phyloP scores from a whole-genome alignment of 2,329 filamentous ascomycete genomes.

The Diaporthe caulivora region DNA sequence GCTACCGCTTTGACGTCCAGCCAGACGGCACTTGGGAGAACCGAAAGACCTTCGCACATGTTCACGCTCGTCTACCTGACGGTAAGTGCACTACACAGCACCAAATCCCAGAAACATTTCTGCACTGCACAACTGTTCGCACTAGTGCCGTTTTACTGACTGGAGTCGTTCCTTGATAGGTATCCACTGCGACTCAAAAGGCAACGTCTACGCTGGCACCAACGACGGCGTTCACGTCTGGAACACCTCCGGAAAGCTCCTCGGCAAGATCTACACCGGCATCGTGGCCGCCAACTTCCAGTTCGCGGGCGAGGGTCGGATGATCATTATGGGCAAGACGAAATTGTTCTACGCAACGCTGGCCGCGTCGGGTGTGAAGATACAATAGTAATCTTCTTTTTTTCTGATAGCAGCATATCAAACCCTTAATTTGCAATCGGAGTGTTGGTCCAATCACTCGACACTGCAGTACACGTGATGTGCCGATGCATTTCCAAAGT shows the following conservation, averaged over 20 bases:
- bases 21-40: conserved; percentile 61
- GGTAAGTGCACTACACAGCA: conserved; percentile 53
- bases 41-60: conserved; percentile 68
- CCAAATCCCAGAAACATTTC: neutral
- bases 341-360: conserved; percentile 50
- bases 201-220: conserved; percentile 65
- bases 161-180: conserved; percentile 58
- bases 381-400: neutral
- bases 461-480: too few species aligned
- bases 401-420: too few species aligned
- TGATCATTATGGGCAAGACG: conserved; percentile 52
- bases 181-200: conserved; percentile 64
- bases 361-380: conserved; percentile 40
- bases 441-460: too few species aligned
- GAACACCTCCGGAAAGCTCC: conserved; percentile 58
- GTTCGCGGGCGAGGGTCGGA: conserved; percentile 53
- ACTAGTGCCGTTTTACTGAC: conserved; percentile 47
- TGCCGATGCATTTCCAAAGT: too few species aligned
- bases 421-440: too few species aligned
- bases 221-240: conserved; percentile 64
- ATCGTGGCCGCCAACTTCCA: conserved; percentile 60
- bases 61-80: conserved; percentile 67
- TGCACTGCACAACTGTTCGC: too few species aligned
- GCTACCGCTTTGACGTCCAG: conserved; percentile 60
- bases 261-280: conserved; percentile 69